Evolutionary conservation across 768 basidiomycete genomes (phyloP).

Genomic region (Phanerochaete carnosa): DNA sequence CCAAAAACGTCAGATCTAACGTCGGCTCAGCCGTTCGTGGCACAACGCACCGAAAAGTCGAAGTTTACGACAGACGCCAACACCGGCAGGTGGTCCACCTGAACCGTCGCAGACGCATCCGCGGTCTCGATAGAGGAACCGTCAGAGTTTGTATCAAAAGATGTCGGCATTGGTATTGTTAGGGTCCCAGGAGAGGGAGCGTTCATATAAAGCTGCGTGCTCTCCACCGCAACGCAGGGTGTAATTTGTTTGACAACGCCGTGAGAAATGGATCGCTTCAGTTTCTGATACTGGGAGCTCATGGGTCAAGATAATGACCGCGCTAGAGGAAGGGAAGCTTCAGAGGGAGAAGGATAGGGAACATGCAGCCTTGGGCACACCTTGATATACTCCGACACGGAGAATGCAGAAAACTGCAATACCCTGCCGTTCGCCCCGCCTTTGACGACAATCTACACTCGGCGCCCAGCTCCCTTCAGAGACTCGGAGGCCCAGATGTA

Average conservation of each 20-base stretch:
- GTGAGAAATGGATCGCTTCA: background rate
- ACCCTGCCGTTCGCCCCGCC: background rate
- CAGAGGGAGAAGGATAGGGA: background rate
- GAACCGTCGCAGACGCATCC: background rate
- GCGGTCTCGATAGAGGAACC: background rate
- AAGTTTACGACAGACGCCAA: background rate
- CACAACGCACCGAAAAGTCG: background rate
- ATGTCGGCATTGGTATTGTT: background rate
- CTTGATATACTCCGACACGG: background rate
- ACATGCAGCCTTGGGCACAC: background rate
- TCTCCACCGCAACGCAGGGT: background rate
- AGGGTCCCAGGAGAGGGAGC: background rate
- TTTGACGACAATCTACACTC: background rate
- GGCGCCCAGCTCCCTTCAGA: background rate
- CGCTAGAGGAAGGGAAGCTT: background rate
- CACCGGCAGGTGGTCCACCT: background rate
- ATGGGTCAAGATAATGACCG: background rate
- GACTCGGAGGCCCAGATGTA: background rate
- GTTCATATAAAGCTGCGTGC: background rate
- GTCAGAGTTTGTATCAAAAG: background rate
- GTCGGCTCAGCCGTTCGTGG: no score
- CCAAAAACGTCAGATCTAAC: background rate
- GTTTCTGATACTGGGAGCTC: background rate
- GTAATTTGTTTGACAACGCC: background rate
- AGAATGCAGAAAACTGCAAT: background rate